Base-by-base conservation (phyloP, 1,284 basidiomycete genomes). In the Tilletia setariae region DNA sequence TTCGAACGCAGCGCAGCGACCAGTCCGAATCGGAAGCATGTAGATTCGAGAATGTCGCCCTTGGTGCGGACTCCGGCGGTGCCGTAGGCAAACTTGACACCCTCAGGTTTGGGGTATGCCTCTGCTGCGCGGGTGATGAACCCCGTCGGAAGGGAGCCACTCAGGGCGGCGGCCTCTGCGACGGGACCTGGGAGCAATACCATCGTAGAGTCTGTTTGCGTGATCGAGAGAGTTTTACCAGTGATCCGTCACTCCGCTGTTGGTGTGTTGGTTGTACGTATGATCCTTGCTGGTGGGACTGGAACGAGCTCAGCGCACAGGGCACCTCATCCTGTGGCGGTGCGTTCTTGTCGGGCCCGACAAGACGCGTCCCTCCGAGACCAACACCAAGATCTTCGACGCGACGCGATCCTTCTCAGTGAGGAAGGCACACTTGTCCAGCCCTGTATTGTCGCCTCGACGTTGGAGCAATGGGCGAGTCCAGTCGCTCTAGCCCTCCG, bases 51-150 rank as follows among this genome's bases (percentile, higher is more conserved):
- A 46, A 87, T 86, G 76, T 84, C 87, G 43, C 65, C 53, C 93
- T 90, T 84, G 2, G 92, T 95, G 79, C 94, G 89, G 85, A 98
- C 95, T 15, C 94, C 94, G 63, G 94, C 94, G 0, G 94, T 98
- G 3, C 94, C 94, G 86, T 97, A 98, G 70, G 90, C 88, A 79
- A 90, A 96, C 40, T 74, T 83, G 66, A 84, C 73, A 6, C 76
- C 74, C 56, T 83, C 77, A 15, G 85, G 85, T 76, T 85, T 86
- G 6, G 84, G 85, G 74, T 86, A 85, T 15, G 69, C 73, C 30
- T 73, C 63, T 25, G 71, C 75, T 25, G 75, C 78, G 32, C 69
- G 15, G 56, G 42, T 42, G 67, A 63, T 68, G 35, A 64, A 40
- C 32, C 63, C 46, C 15, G 44, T 40, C 30, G 66, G 66, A 16